A percentile compares a stretch with the other conserved stretches of the same genome.
Conservation (phyloP, 352 stramenopile species). For the Globisporangium echinulatum region DNA sequence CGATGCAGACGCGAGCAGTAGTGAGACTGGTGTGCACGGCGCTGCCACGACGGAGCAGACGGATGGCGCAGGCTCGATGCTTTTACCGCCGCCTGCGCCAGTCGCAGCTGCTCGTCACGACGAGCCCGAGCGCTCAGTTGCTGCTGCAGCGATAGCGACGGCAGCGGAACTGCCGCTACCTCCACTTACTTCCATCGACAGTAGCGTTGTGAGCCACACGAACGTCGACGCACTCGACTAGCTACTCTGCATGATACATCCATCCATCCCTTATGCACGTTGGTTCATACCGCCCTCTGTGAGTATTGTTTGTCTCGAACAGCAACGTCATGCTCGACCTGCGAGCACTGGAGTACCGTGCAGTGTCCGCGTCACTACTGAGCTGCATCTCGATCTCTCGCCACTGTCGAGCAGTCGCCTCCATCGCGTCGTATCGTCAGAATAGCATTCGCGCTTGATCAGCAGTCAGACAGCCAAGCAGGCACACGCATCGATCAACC, state of each 20-base stretch:
- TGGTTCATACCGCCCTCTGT: no score
- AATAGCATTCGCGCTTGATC: no score
- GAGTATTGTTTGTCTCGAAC: no score
- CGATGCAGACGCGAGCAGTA: neutral
- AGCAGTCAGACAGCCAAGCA: neutral
- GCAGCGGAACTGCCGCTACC: neutral
- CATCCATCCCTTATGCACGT: no score
- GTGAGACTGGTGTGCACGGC: neutral
- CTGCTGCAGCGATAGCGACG: neutral
- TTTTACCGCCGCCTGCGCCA: conserved; percentile 19
- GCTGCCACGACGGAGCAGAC: neutral
- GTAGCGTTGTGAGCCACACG: conserved; percentile 15
- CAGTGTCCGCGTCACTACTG: no score
- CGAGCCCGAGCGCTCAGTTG: neutral
- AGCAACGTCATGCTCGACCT: no score
- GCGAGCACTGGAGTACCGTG: no score
- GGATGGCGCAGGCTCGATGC: no score
- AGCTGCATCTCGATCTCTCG: no score
- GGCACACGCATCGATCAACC: neutral
- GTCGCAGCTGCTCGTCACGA: neutral
- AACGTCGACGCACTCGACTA: conserved; percentile 54
- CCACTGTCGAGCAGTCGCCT: no score
- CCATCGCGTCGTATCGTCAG: no score
- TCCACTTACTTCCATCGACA: neutral
- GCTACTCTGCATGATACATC: neutral